Evolutionary conservation across 1,284 basidiomycete species (phyloP).

Genomic region (Cryptococcus neoformans): DNA sequence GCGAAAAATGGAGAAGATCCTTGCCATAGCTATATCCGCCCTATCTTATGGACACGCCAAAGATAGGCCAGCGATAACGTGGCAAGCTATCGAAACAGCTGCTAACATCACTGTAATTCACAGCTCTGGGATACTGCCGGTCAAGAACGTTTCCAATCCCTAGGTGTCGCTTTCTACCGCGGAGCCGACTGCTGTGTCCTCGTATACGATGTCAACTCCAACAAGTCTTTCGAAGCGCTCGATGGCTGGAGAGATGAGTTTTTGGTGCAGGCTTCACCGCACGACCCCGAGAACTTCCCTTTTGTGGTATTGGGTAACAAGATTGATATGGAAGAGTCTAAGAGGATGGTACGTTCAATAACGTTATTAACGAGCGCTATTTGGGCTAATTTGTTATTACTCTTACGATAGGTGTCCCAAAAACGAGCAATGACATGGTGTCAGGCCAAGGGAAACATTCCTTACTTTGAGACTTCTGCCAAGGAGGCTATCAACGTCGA

Average conservation of each 20-base stretch:
- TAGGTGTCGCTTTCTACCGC: constrained; percentile 98
- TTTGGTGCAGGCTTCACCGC: constrained; percentile 91
- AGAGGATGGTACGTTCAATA: constrained; percentile 73
- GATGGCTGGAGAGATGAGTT: constrained; percentile 98
- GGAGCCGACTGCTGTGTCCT: constrained; percentile 99
- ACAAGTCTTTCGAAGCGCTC: constrained; percentile 93
- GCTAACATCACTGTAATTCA: neutral
- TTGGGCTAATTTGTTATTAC: neutral
- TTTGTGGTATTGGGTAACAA: constrained; percentile 99
- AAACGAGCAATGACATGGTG: constrained; percentile 99
- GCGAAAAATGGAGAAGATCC: neutral
- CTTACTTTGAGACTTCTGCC: constrained; percentile 99
- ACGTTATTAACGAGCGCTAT: neutral
- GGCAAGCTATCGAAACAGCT: neutral
- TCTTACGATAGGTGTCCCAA: constrained; percentile 77
- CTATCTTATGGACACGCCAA: neutral
- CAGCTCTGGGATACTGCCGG: constrained; percentile 99
- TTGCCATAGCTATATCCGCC: neutral
- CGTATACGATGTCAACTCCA: constrained; percentile 98
- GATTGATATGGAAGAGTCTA: constrained; percentile 99
- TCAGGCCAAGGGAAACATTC: constrained; percentile 98
- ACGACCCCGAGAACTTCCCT: constrained; percentile 98
- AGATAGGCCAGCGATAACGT: neutral
- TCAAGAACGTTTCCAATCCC: constrained; percentile 98
- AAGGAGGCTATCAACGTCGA: constrained; percentile 99